Evolutionary conservation across 1,284 basidiomycete species (phyloP).

Genomic region (Leccinum idahoense): DNA sequence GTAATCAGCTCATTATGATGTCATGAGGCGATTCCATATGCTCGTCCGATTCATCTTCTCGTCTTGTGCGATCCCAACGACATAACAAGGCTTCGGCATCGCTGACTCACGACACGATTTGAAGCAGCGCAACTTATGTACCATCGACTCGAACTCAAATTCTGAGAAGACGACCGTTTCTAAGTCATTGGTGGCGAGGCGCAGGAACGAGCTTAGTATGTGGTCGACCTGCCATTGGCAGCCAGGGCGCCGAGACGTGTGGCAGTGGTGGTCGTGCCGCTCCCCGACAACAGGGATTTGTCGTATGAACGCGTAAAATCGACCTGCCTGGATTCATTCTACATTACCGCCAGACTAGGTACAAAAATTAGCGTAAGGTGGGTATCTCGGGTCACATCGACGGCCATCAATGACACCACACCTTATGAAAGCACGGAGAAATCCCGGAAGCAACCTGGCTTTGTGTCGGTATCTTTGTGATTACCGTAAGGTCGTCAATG

Average conservation of each 20-base stretch:
- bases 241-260: no score
- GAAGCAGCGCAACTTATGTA: not conserved
- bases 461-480: no score
- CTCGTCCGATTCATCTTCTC: no score
- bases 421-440: not conserved
- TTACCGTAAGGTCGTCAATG: no score
- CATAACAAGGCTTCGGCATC: no score
- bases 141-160: not conserved
- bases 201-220: not conserved
- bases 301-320: no score
- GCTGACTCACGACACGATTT: not conserved
- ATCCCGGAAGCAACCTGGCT: not conserved
- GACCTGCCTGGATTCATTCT: not conserved
- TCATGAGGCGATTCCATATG: no score
- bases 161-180: not conserved
- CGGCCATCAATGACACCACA: not conserved
- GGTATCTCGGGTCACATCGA: not conserved
- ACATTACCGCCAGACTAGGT: constrained; percentile 14
- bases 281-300: no score
- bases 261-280: no score
- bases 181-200: not conserved
- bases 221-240: not conserved
- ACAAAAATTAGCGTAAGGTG: constrained; percentile 7
- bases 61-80: no score
- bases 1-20: no score